Evolutionary conservation across 495 filamentous ascomycete genomes (phyloP).

Genomic region (Podospora appendiculata): DNA sequence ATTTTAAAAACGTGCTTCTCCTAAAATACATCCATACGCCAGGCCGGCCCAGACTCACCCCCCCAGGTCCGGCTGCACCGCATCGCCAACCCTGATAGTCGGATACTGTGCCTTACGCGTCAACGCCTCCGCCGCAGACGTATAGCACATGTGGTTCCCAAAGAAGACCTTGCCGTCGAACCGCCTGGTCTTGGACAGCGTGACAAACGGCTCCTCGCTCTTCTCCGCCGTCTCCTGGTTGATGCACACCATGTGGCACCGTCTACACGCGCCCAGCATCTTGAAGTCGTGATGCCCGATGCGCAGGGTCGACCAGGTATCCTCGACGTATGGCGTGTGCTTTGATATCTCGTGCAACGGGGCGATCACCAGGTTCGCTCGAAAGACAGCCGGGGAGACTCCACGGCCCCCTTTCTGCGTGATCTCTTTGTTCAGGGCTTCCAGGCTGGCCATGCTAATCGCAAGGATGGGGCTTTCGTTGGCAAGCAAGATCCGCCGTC

Average conservation of each 20-base stretch:
- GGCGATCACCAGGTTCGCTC: constrained; percentile 75
- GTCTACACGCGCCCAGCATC: constrained; percentile 71
- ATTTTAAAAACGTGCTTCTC: no score
- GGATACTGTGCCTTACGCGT: constrained; percentile 33
- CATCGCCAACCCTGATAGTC: constrained; percentile 52
- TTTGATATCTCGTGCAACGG: neutral
- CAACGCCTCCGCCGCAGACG: constrained; percentile 8
- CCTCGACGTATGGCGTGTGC: constrained; percentile 40
- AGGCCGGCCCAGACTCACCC: no score
- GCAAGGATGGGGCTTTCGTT: constrained; percentile 91
- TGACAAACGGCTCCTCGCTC: constrained; percentile 80
- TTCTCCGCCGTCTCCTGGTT: constrained; percentile 74
- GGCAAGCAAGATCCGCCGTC: constrained; percentile 64
- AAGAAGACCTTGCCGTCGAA: constrained; percentile 79
- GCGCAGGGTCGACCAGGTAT: constrained; percentile 43
- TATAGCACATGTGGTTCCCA: constrained; percentile 65
- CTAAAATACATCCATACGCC: no score
- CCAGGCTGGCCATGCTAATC: constrained; percentile 73
- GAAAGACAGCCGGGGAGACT: constrained; percentile 61
- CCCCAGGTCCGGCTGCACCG: constrained; percentile 23
- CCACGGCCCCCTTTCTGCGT: constrained; percentile 46
- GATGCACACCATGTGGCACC: constrained; percentile 95
- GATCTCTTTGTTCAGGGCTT: constrained; percentile 66
- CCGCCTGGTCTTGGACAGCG: constrained; percentile 75
- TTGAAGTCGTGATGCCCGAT: constrained; percentile 52